Base-by-base conservation (phyloP, 2,329 filamentous ascomycete genomes). In the Alternaria triticina region DNA sequence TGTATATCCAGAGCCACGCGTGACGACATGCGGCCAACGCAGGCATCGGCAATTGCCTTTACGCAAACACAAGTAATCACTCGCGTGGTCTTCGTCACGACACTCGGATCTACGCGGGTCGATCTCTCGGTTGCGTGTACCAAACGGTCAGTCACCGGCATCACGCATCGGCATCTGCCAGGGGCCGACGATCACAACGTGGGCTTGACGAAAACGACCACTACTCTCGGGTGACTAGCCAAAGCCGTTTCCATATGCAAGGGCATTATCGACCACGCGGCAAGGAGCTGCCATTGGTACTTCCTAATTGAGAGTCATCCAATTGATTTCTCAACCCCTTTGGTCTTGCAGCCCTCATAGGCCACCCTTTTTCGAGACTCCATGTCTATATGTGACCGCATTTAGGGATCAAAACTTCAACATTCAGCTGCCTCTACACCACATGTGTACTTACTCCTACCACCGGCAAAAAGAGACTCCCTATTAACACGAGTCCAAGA, bases 91-190 rank as follows among this genome's bases (percentile, higher is more conserved):
- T 47, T 49, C 33, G 28, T 50, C 12, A 58, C 17, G 33, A 54
- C n/a, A 12, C 15, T 43, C 44, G 50, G 60, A 47, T 30, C 46
- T n/a, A 13, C 27, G 23, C 25, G 43, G 43, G 43, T 23, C 50
- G 55, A 62, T 59, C 49, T 30, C 44, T 49, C 20, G n/a, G 49
- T 33, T 54, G 45, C 10, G 11, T 40, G 49, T 62, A 54, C 10
- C 45, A 62, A 45, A 51, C 60, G 56, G 60, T 49, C 50, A 54
- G 27, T 28, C 45, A 51, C 45, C 56, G 56, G 60, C 60, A 55
- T 28, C 25, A 33, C 44, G 33, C 59, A 43, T 59, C 44, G 28
- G 27, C 49, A 47, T 52, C 13, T 57, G 23, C 47, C 49, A 62
- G 27, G 22, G 36, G 17, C 33, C 25, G 49, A 58, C 44, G 50